Conservation (phyloP, 1,284 basidiomycete genomes). For the Cryptococcus hybrid region DNA sequence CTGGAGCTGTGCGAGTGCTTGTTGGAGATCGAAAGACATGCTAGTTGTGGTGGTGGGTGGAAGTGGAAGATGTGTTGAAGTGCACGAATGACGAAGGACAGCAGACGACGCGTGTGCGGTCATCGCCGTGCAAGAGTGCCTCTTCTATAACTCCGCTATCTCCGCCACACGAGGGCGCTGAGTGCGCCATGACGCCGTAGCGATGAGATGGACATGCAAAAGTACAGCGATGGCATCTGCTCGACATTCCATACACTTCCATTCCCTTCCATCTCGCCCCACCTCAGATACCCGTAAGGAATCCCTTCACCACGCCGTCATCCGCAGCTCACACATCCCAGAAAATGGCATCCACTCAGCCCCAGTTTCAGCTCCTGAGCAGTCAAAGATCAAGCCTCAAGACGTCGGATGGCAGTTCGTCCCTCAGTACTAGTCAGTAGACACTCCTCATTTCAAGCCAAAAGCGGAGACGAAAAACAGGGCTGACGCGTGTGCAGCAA, state of each 20-base stretch:
- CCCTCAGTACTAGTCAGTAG: constrained; percentile 76
- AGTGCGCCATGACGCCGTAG: not conserved
- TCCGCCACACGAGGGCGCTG: not conserved
- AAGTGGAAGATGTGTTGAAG: not conserved
- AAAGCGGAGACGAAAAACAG: not conserved
- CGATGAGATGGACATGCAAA: not conserved
- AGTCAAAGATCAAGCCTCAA: constrained; percentile 37
- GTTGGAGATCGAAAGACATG: constrained; percentile 42
- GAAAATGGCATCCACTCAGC: constrained; percentile 29
- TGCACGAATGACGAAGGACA: not conserved
- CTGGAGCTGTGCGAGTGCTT: constrained; percentile 42
- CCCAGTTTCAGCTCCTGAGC: constrained; percentile 15
- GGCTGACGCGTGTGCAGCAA: constrained; percentile 54
- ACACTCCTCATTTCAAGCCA: not conserved
- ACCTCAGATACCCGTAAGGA: no score
- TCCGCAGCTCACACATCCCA: not conserved
- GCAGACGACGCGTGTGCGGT: constrained; percentile 3
- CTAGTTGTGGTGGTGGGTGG: constrained; percentile 11
- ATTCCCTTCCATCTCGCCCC: no score
- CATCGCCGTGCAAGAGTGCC: not conserved
- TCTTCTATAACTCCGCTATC: not conserved
- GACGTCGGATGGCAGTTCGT: constrained; percentile 94
- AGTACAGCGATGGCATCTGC: no score
- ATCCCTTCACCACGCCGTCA: no score
- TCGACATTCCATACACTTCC: no score